Evolutionary conservation across 768 basidiomycete genomes (phyloP), one percentile per base, ranked within the genome.

Genomic region (Pleurotus cornucopiae): DNA sequence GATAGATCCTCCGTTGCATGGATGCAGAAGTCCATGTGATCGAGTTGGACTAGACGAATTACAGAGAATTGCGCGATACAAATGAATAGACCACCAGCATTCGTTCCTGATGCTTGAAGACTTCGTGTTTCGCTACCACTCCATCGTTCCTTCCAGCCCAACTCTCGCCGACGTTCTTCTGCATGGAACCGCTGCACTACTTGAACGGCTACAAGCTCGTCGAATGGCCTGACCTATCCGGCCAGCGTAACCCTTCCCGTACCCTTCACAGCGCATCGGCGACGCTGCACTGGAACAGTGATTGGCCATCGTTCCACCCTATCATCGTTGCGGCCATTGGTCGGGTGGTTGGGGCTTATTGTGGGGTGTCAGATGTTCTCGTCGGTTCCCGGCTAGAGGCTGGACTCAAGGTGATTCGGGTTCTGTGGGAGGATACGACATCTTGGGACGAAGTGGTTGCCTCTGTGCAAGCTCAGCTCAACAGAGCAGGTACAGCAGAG

Each of bases 161-260:
- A 34, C 30, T 34, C 30, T 34, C 30, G 30, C 30, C 30, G 4
- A 11, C 30, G 4, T 34, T 18, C 38, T 16, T n/a, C 48, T 16
- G 16, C 23, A 49, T 49, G 48, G 13, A 37, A 49, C 16, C 26
- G 30, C 18, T 16, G 14, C 30, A 47, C 39, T 44, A 64, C 38
- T 62, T 72, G 9, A 60, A 67, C 16, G 70, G 64, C 14, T 72
- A 69, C 55, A 64, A 62, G 25, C 62, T 62, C 46, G 53, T 67
- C 41, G 64, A 71, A 58, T 69, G 67, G 65, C 71, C 70, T 14
- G 65, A 71, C 44, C 66, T 72, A 9, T 64, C 71, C 38, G 63
- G 63, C 23, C 54, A 63, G 40, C 69, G 71, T 39, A 48, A 34
- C 23, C 66, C 54, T 18, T 9, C 54, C 1, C 40, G 21, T 9